These are phyloP conservation scores for Mortierella claussenii DNA, from an alignment of 192 early-diverging fungal genomes.

Conservation along the genomic window DNA sequence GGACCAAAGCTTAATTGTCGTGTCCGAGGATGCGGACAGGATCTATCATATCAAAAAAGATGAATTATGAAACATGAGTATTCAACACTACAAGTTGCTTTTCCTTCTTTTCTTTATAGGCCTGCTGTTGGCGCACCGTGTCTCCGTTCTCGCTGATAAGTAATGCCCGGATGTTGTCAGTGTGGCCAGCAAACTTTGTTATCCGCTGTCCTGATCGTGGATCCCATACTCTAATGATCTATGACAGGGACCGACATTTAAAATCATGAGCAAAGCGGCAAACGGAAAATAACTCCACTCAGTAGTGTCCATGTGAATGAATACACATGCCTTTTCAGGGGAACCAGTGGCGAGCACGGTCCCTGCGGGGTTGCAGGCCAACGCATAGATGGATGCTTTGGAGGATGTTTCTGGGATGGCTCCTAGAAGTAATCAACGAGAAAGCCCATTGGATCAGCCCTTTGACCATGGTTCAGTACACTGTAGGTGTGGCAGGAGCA, in stretches of 20 bases:
- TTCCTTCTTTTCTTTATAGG: too few relatives aligned
- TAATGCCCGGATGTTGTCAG: slow-evolving; percentile 93
- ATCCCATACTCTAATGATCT: slow-evolving; percentile 93
- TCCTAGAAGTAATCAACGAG: slow-evolving; percentile 14
- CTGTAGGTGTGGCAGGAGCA: too few relatives aligned
- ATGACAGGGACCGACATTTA: background rate
- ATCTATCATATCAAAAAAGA: slow-evolving; percentile 60
- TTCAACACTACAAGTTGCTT: too few relatives aligned
- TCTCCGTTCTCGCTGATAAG: slow-evolving; percentile 90
- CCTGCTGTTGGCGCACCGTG: too few relatives aligned
- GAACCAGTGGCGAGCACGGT: slow-evolving; percentile 89
- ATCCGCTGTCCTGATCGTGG: slow-evolving; percentile 76
- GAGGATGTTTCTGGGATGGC: slow-evolving; percentile 62
- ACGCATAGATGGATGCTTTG: slow-evolving; percentile 85
- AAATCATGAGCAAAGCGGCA: background rate
- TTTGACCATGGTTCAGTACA: background rate
- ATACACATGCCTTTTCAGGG: slow-evolving; percentile 80
- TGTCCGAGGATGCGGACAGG: slow-evolving; percentile 92
- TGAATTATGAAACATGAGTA: too few relatives aligned
- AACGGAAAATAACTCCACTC: too few relatives aligned
- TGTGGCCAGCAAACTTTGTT: slow-evolving; percentile 88
- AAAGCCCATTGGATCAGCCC: background rate
- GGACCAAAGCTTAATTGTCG: slow-evolving; percentile 98
- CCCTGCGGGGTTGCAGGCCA: slow-evolving; percentile 84
- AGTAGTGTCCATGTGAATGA: too few relatives aligned